Base-by-base conservation (phyloP, 2,329 filamentous ascomycete genomes). In the Colletotrichum acutatum region DNA sequence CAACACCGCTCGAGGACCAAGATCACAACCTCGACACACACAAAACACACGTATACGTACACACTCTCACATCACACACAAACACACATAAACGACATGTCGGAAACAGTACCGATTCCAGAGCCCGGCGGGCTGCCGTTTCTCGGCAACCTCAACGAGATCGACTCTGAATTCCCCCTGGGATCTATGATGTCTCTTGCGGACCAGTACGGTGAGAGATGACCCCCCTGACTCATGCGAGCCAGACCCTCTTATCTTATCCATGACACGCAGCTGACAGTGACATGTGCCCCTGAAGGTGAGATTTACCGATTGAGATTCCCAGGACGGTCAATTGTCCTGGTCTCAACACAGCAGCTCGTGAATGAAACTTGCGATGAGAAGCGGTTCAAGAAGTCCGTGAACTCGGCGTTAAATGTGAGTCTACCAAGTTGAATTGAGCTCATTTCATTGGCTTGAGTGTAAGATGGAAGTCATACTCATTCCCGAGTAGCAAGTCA, bases 331-430 rank as follows among this genome's bases (percentile, higher is more conserved):
- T 83, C 85, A 3, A 78, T 85, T 24, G 84, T 91, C 54, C 82
- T 92, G 70, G 83, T 89, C 57, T 86, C 84, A 53, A 89, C 83
- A 37, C 85, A 87, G 26, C 86, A 86, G 37, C 82, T 94, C 0
- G 83, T 93, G 32, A 86, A 92, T 66, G 92, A 94, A 77, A 78
- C 88, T 8, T 93, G 90, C 76, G 86, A 94, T 74, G 91, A 94
- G 80, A 89, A 87, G 73, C 85, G 91, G 14, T 93, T 94, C 79
- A 78, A 84, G 24, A 94, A 94, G 78, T 81, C 83, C 0, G 81
- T 92, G 1, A 81, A 83, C 2, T 85, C 82, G 2, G 82, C 84
- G 3, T 81, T 94, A 2, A 63, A 22, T 16, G 74, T 68, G 30
- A 67, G 74, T 49, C 19, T n/a, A 49, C 30, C 22, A 1, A 22